Evolutionary conservation across 352 stramenopile genomes (phyloP), one percentile per base, ranked within the genome.

Genomic region (Phytophthora boehmeriae): DNA sequence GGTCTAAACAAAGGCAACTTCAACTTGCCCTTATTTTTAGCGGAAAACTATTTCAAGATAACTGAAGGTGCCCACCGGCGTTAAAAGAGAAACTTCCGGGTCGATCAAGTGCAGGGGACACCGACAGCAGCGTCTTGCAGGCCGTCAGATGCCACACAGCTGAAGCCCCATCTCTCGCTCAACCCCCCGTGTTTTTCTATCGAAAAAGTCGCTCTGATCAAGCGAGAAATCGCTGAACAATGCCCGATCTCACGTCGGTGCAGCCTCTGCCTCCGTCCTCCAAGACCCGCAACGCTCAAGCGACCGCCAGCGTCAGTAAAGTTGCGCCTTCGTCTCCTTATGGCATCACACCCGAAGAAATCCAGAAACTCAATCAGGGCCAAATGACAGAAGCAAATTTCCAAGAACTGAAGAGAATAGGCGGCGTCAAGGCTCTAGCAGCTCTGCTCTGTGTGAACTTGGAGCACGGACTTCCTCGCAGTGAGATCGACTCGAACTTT

Each of bases 331-430:
- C 77, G 13, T 89, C 83, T 1, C 79, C 78, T 5, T 94, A 86
- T 56, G 83, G 80, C 23, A 85, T 93, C 68, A 86, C 80, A 42
- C 68, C 80, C 25, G 82, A 92, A 9, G 82, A 90, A 58, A 66
- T 94, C 22, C 78, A 76, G 0, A 58, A 75, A 25, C 55, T 94
- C 8, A 94, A 94, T 32, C 70, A 89, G 36, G 86, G 92, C 55
- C 83, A 93, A 61, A 93, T 94, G 83, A 93, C 78, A 0, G 80
- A 91, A n/a, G 45, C 65, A 10, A 94, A 94, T 48, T 38, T 93
- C 5, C 65, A 66, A 5, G 79, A 90, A 51, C 62, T 93, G 1
- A 67, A 67, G 6, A 72, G 79, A 44, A 82, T 93, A 59, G 82
- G 86, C 34, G 86, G 83, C 14, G 69, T 90, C 1, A 20, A 52